Conservation (phyloP, 345 rosid genomes). For the Lepidium africanum region DNA sequence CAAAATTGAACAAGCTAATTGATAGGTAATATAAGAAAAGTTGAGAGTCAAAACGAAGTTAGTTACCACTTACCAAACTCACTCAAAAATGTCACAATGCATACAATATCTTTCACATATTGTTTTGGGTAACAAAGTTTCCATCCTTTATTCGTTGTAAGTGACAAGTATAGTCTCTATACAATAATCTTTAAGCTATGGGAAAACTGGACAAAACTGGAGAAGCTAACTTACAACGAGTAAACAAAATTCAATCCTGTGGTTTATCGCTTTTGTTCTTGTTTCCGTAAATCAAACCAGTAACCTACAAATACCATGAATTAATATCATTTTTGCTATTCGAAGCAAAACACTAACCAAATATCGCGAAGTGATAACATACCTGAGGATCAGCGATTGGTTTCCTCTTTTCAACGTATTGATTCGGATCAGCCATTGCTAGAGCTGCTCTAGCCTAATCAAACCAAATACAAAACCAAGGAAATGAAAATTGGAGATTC, state of each 20-base stretch:
- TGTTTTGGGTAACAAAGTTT: neutral
- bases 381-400: conserved; percentile 94
- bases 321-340: neutral
- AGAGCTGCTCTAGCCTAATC: conserved; percentile 66
- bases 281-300: conserved; percentile 64
- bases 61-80: neutral
- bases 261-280: conserved; percentile 36
- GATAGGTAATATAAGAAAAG: neutral
- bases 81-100: neutral
- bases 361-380: neutral
- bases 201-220: conserved; percentile 5
- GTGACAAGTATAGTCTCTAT: conserved; percentile 19
- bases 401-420: conserved; percentile 61
- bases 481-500: neutral
- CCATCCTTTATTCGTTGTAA: conserved; percentile 16
- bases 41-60: neutral
- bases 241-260: neutral
- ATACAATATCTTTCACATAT: neutral
- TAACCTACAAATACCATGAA: conserved; percentile 36
- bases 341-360: neutral
- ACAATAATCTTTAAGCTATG: conserved; percentile 12
- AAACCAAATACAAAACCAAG: neutral
- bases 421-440: conserved; percentile 59
- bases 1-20: neutral
- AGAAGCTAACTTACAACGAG: conserved; percentile 17